Evolutionary conservation across 2,329 filamentous ascomycete species (phyloP), one percentile per base, ranked within the genome.

Genomic region (Fusarium newnesense): DNA sequence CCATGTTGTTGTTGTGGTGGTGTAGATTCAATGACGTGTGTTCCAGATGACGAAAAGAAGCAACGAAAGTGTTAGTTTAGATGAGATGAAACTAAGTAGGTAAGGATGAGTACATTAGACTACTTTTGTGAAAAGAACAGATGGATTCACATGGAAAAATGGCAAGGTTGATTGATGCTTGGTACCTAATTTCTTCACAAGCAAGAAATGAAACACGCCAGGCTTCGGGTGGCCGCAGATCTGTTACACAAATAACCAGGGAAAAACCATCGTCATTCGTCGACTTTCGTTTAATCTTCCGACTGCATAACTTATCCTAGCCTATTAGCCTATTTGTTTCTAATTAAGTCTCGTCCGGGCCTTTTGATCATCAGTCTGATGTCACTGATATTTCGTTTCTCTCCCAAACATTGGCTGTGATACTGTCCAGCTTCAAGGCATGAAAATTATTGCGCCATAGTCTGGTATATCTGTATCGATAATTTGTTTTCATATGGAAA

Each of bases 161-260:
- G 40, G 53, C 50, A 54, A 53, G 49, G 49, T 36, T 52, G 49
- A n/a, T 52, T 52, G 49, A 36, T 64, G 62, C 40, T 47, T 42
- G 40, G 62, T 67, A 67, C 53, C 54, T 67, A 71, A 71, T 70
- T 58, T 71, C 58, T 53, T 71, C 47, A 47, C 30, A 37, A 21
- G 28, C 42, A 56, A 64, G 57, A 59, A 74, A 64, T 72, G 70
- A 72, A 74, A 73, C 70, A 49, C 36, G 43, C 53, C 54, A 71
- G 44, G 70, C 53, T 15, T 68, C 69, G 68, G 68, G 70, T 69
- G 56, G 58, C 40, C 40, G 71, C 52, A 58, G 60, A 65, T 71
- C 63, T 44, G 57, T 56, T 43, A 58, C 40, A 59, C 54, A 50
- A 40, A 39, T 26, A 44, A 44, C 30, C 28, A 65, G 52, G 37